Percentiles rank a stretch among this genome's conserved stretches.
phyloP scores from a whole-genome alignment of 2,329 filamentous ascomycete species.

The Cylindrodendrum hubeiense region DNA sequence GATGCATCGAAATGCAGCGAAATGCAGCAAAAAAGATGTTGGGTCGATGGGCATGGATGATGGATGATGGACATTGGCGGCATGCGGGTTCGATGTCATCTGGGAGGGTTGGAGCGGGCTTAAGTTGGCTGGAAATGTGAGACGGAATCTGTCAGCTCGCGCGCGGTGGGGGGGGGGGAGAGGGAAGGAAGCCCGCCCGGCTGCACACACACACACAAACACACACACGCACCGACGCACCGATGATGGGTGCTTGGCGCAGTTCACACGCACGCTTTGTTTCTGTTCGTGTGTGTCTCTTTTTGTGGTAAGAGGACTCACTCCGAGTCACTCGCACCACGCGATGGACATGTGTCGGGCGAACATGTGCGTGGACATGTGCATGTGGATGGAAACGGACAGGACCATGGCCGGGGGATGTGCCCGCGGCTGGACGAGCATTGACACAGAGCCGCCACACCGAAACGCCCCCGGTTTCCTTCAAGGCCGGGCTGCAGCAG shows the following conservation, averaged over 20 bases:
- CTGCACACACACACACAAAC: not conserved
- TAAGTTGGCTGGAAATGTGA: not conserved
- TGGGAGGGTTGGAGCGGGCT: not conserved
- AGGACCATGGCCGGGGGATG: not conserved
- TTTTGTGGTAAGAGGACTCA: too few relatives aligned
- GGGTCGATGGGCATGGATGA: slow-evolving; percentile 12
- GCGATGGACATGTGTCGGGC: too few relatives aligned
- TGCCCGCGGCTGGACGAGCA: not conserved
- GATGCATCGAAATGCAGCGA: too few relatives aligned
- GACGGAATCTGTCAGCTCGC: slow-evolving; percentile 22
- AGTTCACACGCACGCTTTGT: too few relatives aligned
- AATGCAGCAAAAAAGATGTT: slow-evolving; percentile 1
- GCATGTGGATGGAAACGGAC: too few relatives aligned
- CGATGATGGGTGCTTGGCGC: not conserved
- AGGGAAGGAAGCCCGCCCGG: too few relatives aligned
- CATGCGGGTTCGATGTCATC: not conserved
- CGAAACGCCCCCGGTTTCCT: slow-evolving; percentile 11
- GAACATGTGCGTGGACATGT: too few relatives aligned
- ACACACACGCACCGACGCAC: not conserved
- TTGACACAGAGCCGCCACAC: not conserved
- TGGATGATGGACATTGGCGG: slow-evolving; percentile 27
- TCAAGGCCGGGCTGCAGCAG: slow-evolving; percentile 16
- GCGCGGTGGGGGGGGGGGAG: not conserved
- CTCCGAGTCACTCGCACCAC: too few relatives aligned
- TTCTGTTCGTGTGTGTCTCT: too few relatives aligned